Conservation (phyloP, 345 rosid genomes). For the Garcia nutans region DNA sequence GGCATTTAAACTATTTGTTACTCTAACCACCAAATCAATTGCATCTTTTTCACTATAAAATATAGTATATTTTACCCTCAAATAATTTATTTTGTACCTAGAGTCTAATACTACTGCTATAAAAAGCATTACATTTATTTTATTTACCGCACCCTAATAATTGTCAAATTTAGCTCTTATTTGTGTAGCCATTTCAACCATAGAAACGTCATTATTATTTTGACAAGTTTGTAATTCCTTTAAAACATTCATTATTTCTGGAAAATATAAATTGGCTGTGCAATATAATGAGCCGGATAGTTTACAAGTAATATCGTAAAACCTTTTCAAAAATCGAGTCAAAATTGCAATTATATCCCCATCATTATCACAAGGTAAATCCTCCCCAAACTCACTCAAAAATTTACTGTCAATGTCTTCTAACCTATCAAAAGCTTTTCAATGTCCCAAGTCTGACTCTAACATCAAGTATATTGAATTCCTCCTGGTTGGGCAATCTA, state of each 20-base stretch:
- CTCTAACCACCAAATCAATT: no score
- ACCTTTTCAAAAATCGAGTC: no score
- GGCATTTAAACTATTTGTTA: no score
- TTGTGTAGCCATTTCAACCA: not conserved
- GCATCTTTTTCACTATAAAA: no score
- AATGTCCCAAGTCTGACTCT: no score
- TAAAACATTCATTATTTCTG: no score
- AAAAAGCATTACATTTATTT: constrained; percentile 2
- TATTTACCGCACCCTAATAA: not conserved
- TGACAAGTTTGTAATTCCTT: no score
- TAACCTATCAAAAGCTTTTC: no score
- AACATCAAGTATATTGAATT: no score
- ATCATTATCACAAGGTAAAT: not conserved
- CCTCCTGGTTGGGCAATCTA: not conserved
- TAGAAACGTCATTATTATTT: not conserved
- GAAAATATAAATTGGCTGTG: not conserved
- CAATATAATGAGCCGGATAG: not conserved
- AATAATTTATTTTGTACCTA: no score
- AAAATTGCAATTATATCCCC: no score
- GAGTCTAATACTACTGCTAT: not conserved
- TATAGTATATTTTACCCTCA: no score
- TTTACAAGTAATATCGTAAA: not conserved
- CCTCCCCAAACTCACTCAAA: not conserved
- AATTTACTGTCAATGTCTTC: not conserved
- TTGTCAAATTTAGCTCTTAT: not conserved